These are phyloP conservation scores for Aspergillus luchuensis DNA, from an alignment of 2,329 filamentous ascomycete genomes.

Conservation along the genomic window DNA sequence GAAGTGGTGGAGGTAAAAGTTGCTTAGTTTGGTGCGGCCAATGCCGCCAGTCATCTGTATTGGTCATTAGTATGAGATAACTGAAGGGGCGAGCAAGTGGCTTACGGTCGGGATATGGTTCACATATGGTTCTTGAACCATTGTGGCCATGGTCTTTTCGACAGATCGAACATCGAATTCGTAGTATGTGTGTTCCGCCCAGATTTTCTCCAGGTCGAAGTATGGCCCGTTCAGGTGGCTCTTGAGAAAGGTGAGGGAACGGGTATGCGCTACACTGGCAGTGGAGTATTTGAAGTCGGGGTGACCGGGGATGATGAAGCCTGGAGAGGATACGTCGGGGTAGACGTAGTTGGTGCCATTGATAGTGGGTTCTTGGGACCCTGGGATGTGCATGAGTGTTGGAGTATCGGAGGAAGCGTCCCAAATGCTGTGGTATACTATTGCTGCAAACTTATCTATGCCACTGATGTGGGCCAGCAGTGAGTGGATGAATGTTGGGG, in stretches of 20 bases:
- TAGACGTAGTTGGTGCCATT: slow-evolving; percentile 44
- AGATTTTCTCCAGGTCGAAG: slow-evolving; percentile 75
- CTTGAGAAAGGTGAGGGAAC: slow-evolving; percentile 67
- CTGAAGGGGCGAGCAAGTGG: slow-evolving; percentile 19
- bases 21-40: slow-evolving; percentile 62
- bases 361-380: neutral
- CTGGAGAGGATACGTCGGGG: slow-evolving; percentile 44
- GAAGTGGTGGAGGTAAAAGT: slow-evolving; percentile 74
- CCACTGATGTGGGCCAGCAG: slow-evolving; percentile 11
- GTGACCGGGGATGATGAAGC: slow-evolving; percentile 56
- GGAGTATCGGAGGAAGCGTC: slow-evolving; percentile 5
- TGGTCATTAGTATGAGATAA: neutral
- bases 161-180: slow-evolving; percentile 71
- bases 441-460: slow-evolving; percentile 10
- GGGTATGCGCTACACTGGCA: slow-evolving; percentile 66
- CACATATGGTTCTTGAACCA: slow-evolving; percentile 78
- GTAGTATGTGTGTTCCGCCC: slow-evolving; percentile 74
- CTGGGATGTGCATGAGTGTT: slow-evolving; percentile 22
- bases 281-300: slow-evolving; percentile 54
- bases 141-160: slow-evolving; percentile 75
- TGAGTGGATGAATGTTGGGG: slow-evolving; percentile 11
- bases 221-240: slow-evolving; percentile 62
- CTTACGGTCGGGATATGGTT: slow-evolving; percentile 71
- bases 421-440: slow-evolving; percentile 26
- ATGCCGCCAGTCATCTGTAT: slow-evolving; percentile 63